A percentile compares a stretch with the other conserved stretches of the same genome.
phyloP scores from a whole-genome alignment of 139 green algal genomes.

The Tetradesmus lagerheimii region DNA sequence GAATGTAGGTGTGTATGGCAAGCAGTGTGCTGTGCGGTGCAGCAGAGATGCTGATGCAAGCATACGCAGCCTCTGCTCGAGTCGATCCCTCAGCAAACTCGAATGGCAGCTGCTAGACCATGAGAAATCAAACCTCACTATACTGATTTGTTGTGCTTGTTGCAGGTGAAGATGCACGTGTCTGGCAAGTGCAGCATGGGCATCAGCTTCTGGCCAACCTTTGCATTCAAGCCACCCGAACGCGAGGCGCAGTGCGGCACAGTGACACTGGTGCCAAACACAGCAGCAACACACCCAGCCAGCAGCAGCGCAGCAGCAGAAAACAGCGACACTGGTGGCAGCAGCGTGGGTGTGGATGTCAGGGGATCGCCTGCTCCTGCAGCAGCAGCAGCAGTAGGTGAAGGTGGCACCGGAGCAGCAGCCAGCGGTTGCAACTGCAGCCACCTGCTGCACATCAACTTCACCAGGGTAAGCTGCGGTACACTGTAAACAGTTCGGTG shows the following conservation, averaged over 20 bases:
- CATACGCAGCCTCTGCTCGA: too few relatives aligned
- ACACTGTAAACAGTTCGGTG: too few relatives aligned
- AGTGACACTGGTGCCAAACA: background rate
- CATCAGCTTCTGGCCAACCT: slow-evolving; percentile 48
- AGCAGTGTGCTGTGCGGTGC: background rate
- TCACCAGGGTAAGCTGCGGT: background rate
- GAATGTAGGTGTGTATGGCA: background rate
- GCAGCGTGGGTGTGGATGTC: background rate
- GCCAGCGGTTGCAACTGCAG: background rate
- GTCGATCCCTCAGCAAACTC: too few relatives aligned
- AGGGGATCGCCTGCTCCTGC: background rate
- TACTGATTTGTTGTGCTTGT: too few relatives aligned
- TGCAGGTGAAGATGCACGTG: slow-evolving; percentile 37
- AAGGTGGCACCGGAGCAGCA: background rate
- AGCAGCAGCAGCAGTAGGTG: slow-evolving; percentile 16
- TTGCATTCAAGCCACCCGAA: slow-evolving; percentile 32
- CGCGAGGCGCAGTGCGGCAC: background rate
- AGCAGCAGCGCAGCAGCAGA: slow-evolving; percentile 20
- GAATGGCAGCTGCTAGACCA: too few relatives aligned
- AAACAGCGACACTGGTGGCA: background rate
- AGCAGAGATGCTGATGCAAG: background rate
- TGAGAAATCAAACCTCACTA: too few relatives aligned
- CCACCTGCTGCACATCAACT: slow-evolving; percentile 40
- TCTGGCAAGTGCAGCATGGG: slow-evolving; percentile 40
- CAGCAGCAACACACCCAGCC: background rate